Percentiles rank a stretch among this genome's conserved stretches.
These are phyloP conservation scores for Strobilomyces echinocephalus DNA, from an alignment of 768 basidiomycete species.

Conservation along the genomic window DNA sequence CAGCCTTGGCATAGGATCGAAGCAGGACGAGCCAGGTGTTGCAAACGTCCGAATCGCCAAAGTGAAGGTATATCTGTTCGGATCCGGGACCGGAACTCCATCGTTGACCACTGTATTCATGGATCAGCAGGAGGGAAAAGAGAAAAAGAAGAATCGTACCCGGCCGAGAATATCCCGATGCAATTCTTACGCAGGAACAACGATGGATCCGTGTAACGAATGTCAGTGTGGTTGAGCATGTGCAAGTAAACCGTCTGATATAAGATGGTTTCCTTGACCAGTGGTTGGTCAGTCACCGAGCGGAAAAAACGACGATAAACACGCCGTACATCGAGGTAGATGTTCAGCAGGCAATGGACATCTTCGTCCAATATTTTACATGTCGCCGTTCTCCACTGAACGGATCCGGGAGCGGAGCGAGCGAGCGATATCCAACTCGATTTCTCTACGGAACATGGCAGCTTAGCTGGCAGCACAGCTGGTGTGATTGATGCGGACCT, in stretches of 20 bases:
- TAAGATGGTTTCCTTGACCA: constrained; percentile 58
- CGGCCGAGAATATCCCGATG: constrained; percentile 60
- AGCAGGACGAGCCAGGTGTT: constrained; percentile 78
- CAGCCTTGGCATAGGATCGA: constrained; percentile 75
- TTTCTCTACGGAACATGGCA: constrained; percentile 46
- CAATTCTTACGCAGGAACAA: constrained; percentile 75
- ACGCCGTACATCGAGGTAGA: constrained; percentile 66
- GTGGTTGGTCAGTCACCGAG: constrained; percentile 14
- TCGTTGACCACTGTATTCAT: constrained; percentile 47
- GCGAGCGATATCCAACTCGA: constrained; percentile 65
- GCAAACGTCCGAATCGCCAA: constrained; percentile 56
- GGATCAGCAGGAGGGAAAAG: constrained; percentile 6
- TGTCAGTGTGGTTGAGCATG: constrained; percentile 71
- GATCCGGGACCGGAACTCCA: constrained; percentile 48
- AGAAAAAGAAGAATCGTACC: constrained; percentile 36
- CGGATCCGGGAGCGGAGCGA: constrained; percentile 44
- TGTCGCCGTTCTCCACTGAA: constrained; percentile 69
- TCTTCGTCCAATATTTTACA: constrained; percentile 69
- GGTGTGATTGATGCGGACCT: constrained; percentile 37
- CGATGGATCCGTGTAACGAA: constrained; percentile 70
- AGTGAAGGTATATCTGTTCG: constrained; percentile 73
- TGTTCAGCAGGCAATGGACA: constrained; percentile 60
- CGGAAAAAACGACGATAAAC: not conserved
- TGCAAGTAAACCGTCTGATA: constrained; percentile 73
- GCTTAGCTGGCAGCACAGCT: not conserved